Evolutionary conservation across 2,329 filamentous ascomycete species (phyloP).

Genomic region (Colletotrichum sp.): DNA sequence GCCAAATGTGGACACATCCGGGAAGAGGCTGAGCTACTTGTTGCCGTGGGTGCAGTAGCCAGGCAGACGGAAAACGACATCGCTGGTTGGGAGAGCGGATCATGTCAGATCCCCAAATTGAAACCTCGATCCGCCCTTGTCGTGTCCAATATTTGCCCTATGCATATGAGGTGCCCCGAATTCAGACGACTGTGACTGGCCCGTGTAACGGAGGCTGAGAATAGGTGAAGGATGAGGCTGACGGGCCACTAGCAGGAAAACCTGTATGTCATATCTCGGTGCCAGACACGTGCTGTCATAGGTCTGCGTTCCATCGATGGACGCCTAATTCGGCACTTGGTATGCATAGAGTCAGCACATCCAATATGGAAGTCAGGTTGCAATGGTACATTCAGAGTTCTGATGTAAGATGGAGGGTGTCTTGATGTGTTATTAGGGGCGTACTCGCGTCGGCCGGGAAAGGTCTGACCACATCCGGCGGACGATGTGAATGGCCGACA

Average conservation of each 20-base stretch:
- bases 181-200: background rate
- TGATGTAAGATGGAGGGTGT: background rate
- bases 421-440: background rate
- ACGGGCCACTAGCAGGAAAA: background rate
- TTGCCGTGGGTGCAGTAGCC: background rate
- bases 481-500: background rate
- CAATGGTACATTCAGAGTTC: background rate
- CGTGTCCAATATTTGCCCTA: background rate
- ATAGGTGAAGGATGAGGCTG: conserved; percentile 17
- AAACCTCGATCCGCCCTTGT: background rate
- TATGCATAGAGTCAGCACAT: conserved; percentile 7
- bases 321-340: background rate
- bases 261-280: background rate
- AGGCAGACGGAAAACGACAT: conserved; percentile 11
- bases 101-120: conserved; percentile 16
- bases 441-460: background rate
- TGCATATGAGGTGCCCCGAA: background rate
- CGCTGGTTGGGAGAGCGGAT: background rate
- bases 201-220: conserved; percentile 1
- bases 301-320: background rate
- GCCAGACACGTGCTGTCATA: background rate
- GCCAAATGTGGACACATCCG: background rate
- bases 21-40: conserved; percentile 10
- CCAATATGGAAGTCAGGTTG: background rate
- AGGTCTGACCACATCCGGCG: background rate